Evolutionary conservation across 306 rosid species (phyloP).

Genomic region (Castanea mollissima): DNA sequence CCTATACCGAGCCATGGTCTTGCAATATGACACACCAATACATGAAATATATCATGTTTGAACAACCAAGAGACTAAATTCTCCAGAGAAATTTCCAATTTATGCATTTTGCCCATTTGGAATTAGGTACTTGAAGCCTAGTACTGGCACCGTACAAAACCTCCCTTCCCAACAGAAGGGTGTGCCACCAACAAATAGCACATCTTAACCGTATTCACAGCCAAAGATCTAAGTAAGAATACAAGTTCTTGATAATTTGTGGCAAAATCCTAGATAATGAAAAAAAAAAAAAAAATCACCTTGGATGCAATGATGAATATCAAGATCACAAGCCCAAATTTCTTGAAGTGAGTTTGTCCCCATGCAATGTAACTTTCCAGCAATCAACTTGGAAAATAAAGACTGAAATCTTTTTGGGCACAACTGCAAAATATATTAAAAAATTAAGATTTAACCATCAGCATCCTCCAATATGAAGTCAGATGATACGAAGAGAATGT

Average conservation of each 20-base stretch:
- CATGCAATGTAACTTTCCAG: conserved; percentile 78
- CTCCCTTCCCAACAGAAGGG: background rate
- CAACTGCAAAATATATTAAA: conserved; percentile 51
- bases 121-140: background rate
- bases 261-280: background rate
- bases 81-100: background rate
- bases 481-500: background rate
- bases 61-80: background rate
- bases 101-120: background rate
- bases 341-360: conserved; percentile 78
- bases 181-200: background rate
- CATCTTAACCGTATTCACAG: background rate
- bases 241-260: background rate
- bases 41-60: background rate
- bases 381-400: conserved; percentile 72
- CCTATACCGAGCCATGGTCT: background rate
- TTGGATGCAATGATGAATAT: background rate
- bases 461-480: background rate
- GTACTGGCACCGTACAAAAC: background rate
- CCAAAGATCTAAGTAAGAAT: background rate
- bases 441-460: background rate
- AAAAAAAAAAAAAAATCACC: background rate
- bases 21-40: background rate
- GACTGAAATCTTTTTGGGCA: conserved; percentile 70
- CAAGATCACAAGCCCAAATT: conserved; percentile 36